Conservation (phyloP, 306 rosid species). For the Castanospermum australe region DNA sequence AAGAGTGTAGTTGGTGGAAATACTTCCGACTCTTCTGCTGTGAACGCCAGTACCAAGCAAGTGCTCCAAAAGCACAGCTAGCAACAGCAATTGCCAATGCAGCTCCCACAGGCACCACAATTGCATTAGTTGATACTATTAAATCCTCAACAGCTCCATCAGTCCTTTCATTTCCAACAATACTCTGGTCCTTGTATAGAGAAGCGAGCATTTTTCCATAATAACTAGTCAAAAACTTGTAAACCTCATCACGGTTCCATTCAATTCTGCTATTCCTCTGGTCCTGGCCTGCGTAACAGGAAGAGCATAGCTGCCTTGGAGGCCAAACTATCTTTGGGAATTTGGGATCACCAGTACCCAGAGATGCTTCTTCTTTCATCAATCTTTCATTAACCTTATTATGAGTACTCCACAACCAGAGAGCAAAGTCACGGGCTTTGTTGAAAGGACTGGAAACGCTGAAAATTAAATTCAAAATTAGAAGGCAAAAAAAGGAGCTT, state of each 20-base stretch:
- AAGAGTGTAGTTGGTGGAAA: conserved; percentile 89
- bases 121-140: conserved; percentile 55
- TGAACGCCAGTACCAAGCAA: conserved; percentile 98
- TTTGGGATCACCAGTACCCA: conserved; percentile 78
- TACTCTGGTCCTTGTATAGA: conserved; percentile 51
- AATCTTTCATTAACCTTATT: conserved; percentile 79
- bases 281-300: conserved; percentile 55
- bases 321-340: conserved; percentile 96
- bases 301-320: conserved; percentile 69
- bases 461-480: conserved; percentile 34
- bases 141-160: conserved; percentile 61
- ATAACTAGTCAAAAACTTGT: conserved; percentile 53
- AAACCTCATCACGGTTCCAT: conserved; percentile 79
- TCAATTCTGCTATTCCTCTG: conserved; percentile 43
- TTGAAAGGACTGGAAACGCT: conserved; percentile 80
- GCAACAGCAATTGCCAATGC: conserved; percentile 96
- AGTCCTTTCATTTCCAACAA: conserved; percentile 36
- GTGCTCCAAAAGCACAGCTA: conserved; percentile 97
- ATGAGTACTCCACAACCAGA: conserved; percentile 95
- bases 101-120: conserved; percentile 93
- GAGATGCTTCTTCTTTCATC: conserved; percentile 73
- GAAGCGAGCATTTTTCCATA: conserved; percentile 64
- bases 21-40: conserved; percentile 99
- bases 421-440: conserved; percentile 69
- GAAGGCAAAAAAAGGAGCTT: conserved; percentile 11